Percentiles rank a stretch among this genome's conserved stretches.
Conservation (phyloP, 345 rosid genomes). For the Sonneratia caseolaris region DNA sequence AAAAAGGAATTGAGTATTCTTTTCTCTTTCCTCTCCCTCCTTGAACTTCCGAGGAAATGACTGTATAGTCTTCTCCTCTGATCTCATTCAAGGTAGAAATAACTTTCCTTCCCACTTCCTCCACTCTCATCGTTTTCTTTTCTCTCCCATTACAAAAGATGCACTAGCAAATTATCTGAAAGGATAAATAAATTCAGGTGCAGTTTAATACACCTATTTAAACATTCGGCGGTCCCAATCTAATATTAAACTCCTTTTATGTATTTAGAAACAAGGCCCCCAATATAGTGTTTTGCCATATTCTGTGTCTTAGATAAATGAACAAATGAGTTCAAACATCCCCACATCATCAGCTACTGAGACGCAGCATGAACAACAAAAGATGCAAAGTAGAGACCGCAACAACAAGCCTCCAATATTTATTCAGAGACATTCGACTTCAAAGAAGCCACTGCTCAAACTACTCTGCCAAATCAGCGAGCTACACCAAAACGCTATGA, state of each 20-base stretch:
- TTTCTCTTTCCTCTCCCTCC: background rate
- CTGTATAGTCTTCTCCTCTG: background rate
- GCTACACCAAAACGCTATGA: background rate
- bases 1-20: too few species aligned
- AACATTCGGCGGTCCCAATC: background rate
- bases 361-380: too few species aligned
- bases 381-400: too few species aligned
- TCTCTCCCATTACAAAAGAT: background rate
- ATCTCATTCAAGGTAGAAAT: background rate
- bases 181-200: background rate
- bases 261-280: background rate
- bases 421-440: too few species aligned
- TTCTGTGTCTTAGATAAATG: too few species aligned
- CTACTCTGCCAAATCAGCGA: background rate
- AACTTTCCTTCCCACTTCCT: background rate
- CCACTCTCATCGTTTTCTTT: background rate
- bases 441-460: background rate
- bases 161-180: too few species aligned
- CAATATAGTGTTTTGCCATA: too few species aligned
- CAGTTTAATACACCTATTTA: background rate
- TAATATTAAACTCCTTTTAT: background rate
- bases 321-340: too few species aligned
- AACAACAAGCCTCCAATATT: too few species aligned
- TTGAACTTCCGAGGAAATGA: background rate
- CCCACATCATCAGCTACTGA: too few species aligned